Base-by-base conservation (phyloP, 306 rosid genomes). In the Glycine latifolia region DNA sequence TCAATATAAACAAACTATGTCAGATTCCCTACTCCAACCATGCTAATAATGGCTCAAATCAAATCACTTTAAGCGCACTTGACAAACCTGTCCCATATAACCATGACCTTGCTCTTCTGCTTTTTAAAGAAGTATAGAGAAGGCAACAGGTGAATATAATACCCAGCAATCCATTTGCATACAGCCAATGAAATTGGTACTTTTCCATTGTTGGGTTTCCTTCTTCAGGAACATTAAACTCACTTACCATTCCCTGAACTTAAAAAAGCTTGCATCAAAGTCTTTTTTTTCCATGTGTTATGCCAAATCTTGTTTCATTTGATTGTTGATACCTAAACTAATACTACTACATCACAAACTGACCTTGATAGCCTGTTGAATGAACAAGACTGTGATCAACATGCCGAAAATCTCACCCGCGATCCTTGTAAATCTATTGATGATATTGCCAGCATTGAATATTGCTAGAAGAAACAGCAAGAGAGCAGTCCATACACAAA, bases 281-380 rank as follows among this genome's bases (percentile, higher is more conserved):
- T 73, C 52, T 47, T 33, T 26, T 26, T 33, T 73, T 72, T 59
- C 15, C 56, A 4, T 66, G 11, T 52, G 17, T 49, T 59, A 35
- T 50, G 49, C 75, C 56, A 65, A 72, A 71, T 66, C 65, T 65
- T 53, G 47, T 67, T 47, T 65, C 48, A 47, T 63, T 46, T 44
- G 26, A 83, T 55, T 16, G 12, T 46, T 54, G 41, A 78, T 35
- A 65, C 52, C 47, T 65, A 9, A 49, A 7, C 17, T 26, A 33
- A 31, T 54, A 56, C 1, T 39, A 11, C 11, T 46, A 63, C 10
- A 33, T 43, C 35, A 77, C 17, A 82, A 75, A 77, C 81, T 77
- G 14, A 94, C 97, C 98, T 89, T 92, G 83, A 91, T 88, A 62
- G 98, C 97, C 86, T 95, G 61, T 88, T 92, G 97, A 85, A 95